Evolutionary conservation across 2,329 filamentous ascomycete genomes (phyloP), one percentile per base, ranked within the genome.

Genomic region (Hypoxylon sp.): DNA sequence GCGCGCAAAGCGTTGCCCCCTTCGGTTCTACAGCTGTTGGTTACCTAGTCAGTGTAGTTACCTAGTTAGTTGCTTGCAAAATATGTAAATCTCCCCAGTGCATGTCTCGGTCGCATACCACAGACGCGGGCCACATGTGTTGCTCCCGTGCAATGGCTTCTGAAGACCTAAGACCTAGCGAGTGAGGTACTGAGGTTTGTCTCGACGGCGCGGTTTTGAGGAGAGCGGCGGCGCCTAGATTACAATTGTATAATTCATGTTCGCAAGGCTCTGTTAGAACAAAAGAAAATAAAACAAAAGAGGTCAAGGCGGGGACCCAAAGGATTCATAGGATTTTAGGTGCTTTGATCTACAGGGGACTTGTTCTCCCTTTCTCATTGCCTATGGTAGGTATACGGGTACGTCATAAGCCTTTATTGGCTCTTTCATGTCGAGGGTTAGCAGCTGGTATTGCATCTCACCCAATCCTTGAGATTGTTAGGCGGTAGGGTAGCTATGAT

Each of bases 221-320:
- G 17, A 22, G 40, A 7, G 33, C 6, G 40, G 3, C 17, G 40
- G 40, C 40, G 7, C 40, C 40, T 44, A 44, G 17, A 44, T 44
- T 44, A 44, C 40, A 42, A 44, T 44, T 22, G 17, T 44, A 44
- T 17, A 44, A 44, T 44, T n/a, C 40, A 44, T 44, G 40, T 37
- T 42, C 37, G 25, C 40, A 30, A 17, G 54, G 25, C 40, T 56
- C 42, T 42, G 54, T 46, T 56, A 25, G 37, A 27, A 27, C 17
- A 44, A 56, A 44, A 56, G 22, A 30, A 6, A 40, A 58, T 27
- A 6, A 42, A 57, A 42, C 13, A 46, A 48, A 30, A 44, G 48
- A 58, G 17, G 55, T 10, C 37, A 46, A 31, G 54, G 54, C n/a
- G n/a, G 55, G 55, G 42, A 27, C n/a, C 27, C 17, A 27, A 49